Base-by-base conservation (phyloP, 257 asterid genomes). In the Gynochthodes officinalis region DNA sequence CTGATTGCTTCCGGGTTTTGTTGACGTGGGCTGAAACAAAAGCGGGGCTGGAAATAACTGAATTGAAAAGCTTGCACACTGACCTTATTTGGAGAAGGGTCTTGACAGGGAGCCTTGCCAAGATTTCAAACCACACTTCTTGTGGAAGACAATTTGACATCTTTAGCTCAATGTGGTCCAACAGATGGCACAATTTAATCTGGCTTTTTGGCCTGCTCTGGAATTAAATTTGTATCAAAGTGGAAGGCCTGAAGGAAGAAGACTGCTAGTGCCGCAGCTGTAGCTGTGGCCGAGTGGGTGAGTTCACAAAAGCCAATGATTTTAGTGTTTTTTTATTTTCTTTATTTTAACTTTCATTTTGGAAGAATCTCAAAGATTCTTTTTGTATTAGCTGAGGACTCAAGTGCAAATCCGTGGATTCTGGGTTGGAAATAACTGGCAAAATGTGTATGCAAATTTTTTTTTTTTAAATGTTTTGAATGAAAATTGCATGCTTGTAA, bases 11-110 rank as follows among this genome's bases (percentile, higher is more conserved):
- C 21, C n/a, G 55, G 1, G 50, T 19, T 28, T 40, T 21, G 16
- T 52, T 66, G n/a, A 65, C 7, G 46, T 77, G 81, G n/a, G 54
- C 19, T 18, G 74, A 46, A 39, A 66, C n/a, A 74, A 77, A 77
- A 66, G 33, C 1, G 28, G 74, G 50, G 23, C 42, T 64, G n/a
- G 57, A 33, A 27, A 77, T 77, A 19, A 77, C 53, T 27, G 73
- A 25, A 15, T 32, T 9, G 64, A 69, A 72, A 40, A 14, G 64
- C 52, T 58, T 72, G 35, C 69, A 77, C 60, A 72, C 77, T 53
- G 67, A 77, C 76, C 69, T 77, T 33, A 71, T 43, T 64, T 32
- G 76, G 14, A 71, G 60, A 25, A 77, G 80, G 63, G 64, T 77
- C 28, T 57, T 49, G 9, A 77, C 63, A 0, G 73, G 76, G 7